Evolutionary conservation across 2,329 filamentous ascomycete species (phyloP).

Genomic region (Pseudovirgaria hyperparasitica): DNA sequence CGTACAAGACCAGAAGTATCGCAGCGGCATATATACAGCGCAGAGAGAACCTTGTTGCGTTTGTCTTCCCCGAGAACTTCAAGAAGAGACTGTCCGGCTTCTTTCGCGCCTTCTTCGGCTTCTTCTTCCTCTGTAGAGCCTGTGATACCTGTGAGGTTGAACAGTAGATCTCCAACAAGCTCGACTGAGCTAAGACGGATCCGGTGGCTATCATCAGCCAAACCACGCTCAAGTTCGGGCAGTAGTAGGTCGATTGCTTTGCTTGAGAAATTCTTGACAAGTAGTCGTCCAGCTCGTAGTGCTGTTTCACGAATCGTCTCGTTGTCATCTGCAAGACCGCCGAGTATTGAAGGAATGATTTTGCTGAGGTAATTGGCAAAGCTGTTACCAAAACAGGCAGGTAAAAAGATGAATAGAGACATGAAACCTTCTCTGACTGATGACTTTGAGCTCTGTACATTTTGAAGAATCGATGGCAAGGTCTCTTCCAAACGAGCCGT

Average conservation of each 20-base stretch:
- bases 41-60: slow-evolving; percentile 93
- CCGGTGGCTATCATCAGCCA: slow-evolving; percentile 95
- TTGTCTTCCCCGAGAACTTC: slow-evolving; percentile 93
- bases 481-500: slow-evolving; percentile 90
- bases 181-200: slow-evolving; percentile 98
- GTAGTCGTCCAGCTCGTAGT: slow-evolving; percentile 76
- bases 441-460: slow-evolving; percentile 81
- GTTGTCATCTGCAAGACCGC: slow-evolving; percentile 87
- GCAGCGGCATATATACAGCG: slow-evolving; percentile 92
- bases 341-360: slow-evolving; percentile 90
- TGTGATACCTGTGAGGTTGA: slow-evolving; percentile 92
- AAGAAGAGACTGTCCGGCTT: slow-evolving; percentile 84
- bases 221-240: slow-evolving; percentile 86
- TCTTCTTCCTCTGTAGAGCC: slow-evolving; percentile 64
- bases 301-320: slow-evolving; percentile 97
- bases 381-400: slow-evolving; percentile 96
- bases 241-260: slow-evolving; percentile 88
- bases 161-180: slow-evolving; percentile 87
- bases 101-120: slow-evolving; percentile 67
- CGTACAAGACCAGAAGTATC: slow-evolving; percentile 90
- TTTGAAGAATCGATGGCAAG: slow-evolving; percentile 88
- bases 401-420: slow-evolving; percentile 98
- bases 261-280: slow-evolving; percentile 97
- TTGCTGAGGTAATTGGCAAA: slow-evolving; percentile 91
- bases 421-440: slow-evolving; percentile 96